A percentile compares a stretch with the other conserved stretches of the same genome.
Conservation (phyloP, 2,329 filamentous ascomycete species). For the Aspergillus bombycis region DNA sequence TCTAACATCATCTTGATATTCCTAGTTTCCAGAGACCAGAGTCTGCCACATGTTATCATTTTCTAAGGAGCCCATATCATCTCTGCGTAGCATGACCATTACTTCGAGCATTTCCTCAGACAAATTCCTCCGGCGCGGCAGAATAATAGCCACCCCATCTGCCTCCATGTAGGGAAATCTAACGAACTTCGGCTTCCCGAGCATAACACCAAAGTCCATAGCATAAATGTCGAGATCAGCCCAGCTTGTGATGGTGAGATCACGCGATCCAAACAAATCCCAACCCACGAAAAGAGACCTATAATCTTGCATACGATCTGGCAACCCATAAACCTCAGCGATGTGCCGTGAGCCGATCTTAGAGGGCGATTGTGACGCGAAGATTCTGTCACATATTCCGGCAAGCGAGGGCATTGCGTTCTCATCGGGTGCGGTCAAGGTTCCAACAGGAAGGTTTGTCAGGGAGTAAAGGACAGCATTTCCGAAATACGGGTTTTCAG, state of each 20-base stretch:
- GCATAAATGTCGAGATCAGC: not conserved
- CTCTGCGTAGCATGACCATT: not conserved
- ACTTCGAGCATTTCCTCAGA: not conserved
- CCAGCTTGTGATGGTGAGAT: not conserved
- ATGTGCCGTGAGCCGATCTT: not conserved
- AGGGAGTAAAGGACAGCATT: not conserved
- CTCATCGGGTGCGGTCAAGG: not conserved
- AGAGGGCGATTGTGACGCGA: fast-evolving
- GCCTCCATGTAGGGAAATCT: not conserved
- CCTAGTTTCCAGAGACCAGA: not conserved
- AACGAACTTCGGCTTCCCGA: not conserved
- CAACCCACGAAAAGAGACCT: not conserved
- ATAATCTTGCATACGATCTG: not conserved
- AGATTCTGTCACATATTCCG: not conserved
- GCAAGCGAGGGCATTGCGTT: not conserved
- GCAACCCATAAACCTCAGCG: not conserved
- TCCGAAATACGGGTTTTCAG: too few species aligned
- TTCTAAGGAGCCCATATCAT: not conserved
- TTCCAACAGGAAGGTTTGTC: not conserved
- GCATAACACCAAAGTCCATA: not conserved
- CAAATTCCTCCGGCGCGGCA: not conserved
- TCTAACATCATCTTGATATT: too few species aligned
- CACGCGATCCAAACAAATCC: not conserved
- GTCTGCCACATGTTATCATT: not conserved
- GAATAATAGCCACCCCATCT: not conserved